Base-by-base conservation (phyloP, 2,329 filamentous ascomycete species). In the Chaetomiaceae sp. region DNA sequence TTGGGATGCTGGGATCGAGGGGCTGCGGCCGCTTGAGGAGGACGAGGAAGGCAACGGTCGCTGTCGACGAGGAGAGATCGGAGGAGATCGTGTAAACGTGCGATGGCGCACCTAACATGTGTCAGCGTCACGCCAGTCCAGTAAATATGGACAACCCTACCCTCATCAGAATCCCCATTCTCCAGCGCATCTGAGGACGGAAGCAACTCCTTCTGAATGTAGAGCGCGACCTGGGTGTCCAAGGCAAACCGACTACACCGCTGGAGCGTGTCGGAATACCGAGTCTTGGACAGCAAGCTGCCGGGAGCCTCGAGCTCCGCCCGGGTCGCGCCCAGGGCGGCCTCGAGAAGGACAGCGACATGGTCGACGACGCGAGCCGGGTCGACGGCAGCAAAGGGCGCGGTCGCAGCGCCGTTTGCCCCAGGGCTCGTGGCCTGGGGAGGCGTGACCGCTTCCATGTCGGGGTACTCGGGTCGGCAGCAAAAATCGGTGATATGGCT, bases 11-110 rank as follows among this genome's bases (percentile, higher is more conserved):
- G 56, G 89, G 84, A 69, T 96, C 89, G 72, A 99, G 89, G 48
- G 91, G 88, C 68, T 87, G 84, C 51, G 92, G 87, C 51, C 90
- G 85, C 76, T 99, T 99, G 62, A 96, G 81, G 64, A 99, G 83
- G 53, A 91, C 88, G 59, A 97, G 85, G 61, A 89, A 96, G 45
- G 89, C 86, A 42, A 88, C 82, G 40, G 91, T 95, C n/a, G 85
- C 85, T 42, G 87, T 77, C 29, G 87, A 85, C 45, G 87, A 87
- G 25, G 87, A 85, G 60, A 97, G 84, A 66, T 97, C 91, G 60
- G 85, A 83, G 39, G 89, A 86, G 59, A 97, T 80, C 19, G 81
- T 87, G 70, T 95, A 99, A 46, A 80, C 80, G 72, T 91, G 91
- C 53, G 74, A 74, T 6, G 63, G 61, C 15, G 33, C 53, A 58